Base-by-base conservation (phyloP, 768 basidiomycete genomes). In the Hemileccinum impolitum region DNA sequence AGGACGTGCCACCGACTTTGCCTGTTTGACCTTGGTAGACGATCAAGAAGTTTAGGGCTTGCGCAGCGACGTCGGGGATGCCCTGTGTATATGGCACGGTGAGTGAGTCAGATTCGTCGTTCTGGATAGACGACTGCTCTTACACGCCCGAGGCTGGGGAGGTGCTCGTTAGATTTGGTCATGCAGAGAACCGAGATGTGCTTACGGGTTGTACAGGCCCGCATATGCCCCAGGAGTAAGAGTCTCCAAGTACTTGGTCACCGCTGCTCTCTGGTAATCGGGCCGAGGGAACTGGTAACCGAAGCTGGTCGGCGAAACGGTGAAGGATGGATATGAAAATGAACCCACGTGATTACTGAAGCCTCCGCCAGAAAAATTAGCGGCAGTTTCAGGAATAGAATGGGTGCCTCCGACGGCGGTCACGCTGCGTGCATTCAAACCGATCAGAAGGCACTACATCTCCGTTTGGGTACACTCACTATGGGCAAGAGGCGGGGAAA, bases 331-430 rank as follows among this genome's bases (percentile, higher is more conserved):
- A 10, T 10, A 4, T 19, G 17, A 23, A 25, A 21, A 17, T 25
- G 3, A 25, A 25, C 38, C 76, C 53, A 85, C 84, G 45, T 80
- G 79, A 53, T 85, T 72, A 60, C 84, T 86, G 69, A 87, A 90
- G 3, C 87, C 86, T 31, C 87, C 87, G 1, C 85, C 84, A 11
- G 84, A 86, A 69, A 87, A 84, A 53, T 45, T 61, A 0, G 75
- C 77, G 0, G 79, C 80, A 12, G 71, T 72, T 62, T 90, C 87
- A 0, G 84, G 85, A 43, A 85, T 66, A 35, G 67, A 51, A 18
- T 63, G 64, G 1, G 87, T 88, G 9, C 79, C 87, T 9, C 87
- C 87, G 3, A 90, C 86, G 3, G 82, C 52, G 3, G 87, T 90
- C 17, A 87, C 83, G 52, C 86, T 88, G 19, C 19, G 17, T 44